Conservation (phyloP, 139 green algal genomes). For the Chlorella sp. region DNA sequence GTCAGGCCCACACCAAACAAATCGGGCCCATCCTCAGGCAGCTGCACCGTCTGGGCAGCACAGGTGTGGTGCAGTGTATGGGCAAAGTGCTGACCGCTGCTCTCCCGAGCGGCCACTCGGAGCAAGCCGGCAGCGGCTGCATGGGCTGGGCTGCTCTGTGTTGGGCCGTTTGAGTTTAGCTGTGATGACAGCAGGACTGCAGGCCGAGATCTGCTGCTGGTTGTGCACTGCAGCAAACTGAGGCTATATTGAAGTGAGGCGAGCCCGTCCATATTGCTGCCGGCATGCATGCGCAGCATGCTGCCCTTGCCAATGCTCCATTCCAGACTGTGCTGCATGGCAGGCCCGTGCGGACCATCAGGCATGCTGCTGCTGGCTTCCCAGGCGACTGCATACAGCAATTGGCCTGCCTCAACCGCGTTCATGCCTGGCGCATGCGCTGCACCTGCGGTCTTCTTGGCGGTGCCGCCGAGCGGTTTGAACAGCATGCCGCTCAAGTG, state of each 20-base stretch:
- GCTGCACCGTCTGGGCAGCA: not conserved
- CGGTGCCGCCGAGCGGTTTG: not conserved
- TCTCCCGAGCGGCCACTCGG: not conserved
- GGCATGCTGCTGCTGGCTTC: not conserved
- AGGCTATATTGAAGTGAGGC: not conserved
- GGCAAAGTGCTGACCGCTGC: not conserved
- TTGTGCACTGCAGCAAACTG: not conserved
- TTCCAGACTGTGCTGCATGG: too few relatives aligned
- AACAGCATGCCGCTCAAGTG: not conserved
- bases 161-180: not conserved
- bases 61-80: not conserved
- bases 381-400: slow-evolving; percentile 1
- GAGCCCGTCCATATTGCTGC: too few relatives aligned
- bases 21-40: not conserved
- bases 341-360: too few relatives aligned
- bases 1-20: not conserved
- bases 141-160: not conserved
- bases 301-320: too few relatives aligned
- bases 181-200: not conserved
- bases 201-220: not conserved
- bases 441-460: too few relatives aligned
- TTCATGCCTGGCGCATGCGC: too few relatives aligned
- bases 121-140: not conserved
- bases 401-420: not conserved
- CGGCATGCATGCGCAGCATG: too few relatives aligned